Evolutionary conservation across 495 filamentous ascomycete species (phyloP), one percentile per base, ranked within the genome.

Genomic region (Penicillium herquei): DNA sequence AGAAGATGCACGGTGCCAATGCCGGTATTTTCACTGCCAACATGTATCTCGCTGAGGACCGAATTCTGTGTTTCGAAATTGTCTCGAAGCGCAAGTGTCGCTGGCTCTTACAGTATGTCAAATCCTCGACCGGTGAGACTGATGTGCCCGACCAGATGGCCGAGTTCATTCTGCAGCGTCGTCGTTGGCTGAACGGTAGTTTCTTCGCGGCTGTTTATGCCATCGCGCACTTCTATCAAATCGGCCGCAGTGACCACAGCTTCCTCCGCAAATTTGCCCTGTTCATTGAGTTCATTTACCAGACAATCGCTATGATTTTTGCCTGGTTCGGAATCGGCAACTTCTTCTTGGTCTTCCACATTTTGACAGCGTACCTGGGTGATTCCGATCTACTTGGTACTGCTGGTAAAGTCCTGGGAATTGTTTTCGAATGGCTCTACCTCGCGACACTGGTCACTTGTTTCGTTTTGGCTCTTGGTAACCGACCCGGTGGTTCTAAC

Each of bases 321-420:
- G 91, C 95, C 49, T 99, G 95, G 95, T 98, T 99, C 73, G 91
- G 90, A 62, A 94, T 99, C 64, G 94, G 95, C 59, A 99, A 99
- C 70, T 99, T 99, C 81, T 99, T 98, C 82, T 75, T 99, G 61
- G 95, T 99, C 42, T 99, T 99, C 78, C 91, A 92, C 65, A 99
- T 99, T 67, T 72, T 99, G 59, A 98, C 93, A 1, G 87, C 85
- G 33, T 93, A 91, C 64, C 80, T 99, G 53, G 86, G 87, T 40
- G 78, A 81, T 12, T 63, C 70, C 0, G 70, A 81, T 10, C 81
- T 96, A 3, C 76, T 96, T 9, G 89, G 90, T 14, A 84, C 81
- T 4, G 81, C 81, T 32, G 95, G 95, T 40, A 80, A 82, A 11
- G 81, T 96, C 54, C 77, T 99, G 17, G 89, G 89, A 43, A 86